Base-by-base conservation (phyloP, 192 early-diverging fungal species). In the Entophlyctis helioformis region DNA sequence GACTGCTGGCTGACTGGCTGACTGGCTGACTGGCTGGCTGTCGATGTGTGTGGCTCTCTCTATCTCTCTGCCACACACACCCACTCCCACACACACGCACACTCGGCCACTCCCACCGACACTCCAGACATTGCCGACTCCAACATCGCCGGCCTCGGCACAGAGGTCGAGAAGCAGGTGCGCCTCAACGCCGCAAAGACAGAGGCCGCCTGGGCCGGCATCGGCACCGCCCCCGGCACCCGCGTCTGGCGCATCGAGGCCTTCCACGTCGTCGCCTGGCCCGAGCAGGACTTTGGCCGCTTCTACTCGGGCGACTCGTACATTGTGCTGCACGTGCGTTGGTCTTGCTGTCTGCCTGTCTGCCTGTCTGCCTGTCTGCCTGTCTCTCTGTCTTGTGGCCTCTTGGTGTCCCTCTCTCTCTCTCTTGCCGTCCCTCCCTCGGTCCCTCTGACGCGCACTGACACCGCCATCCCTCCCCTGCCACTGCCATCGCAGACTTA, bases 211-310 rank as follows among this genome's bases (percentile, higher is more conserved):
- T 84, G 82, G 82, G 53, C 60, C 33, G 67, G 71, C 25, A 62
- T 62, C 9, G 65, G 64, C 18, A 29, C 19, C 34, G 13, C n/a
- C 39, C 79, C 70, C 20, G 82, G 83, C 21, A 60, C 85, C 26
- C 71, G 67, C 56, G 58, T 84, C 36, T 89, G 83, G 83, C 74
- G 86, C 39, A 80, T 89, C 34, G 83, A 87, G 58, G 54, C 81
- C 43, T 89, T 89, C 65, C 44, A 80, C 35, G 68, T 89, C 11
- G 67, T 81, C 16, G 39, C 80, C 33, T 69, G 71, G 43, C 73
- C 81, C 43, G 69, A 72, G 46, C 59, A 64, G 16, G 43, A 75
- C 8, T 73, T 71, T 40, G 86, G 86, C 2, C 42, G 47, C 13
- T 89, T 89, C 53, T 86, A 81, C 57, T 59, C 67, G 26, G 82